These are phyloP conservation scores for Meyerozyma athensensis DNA, from an alignment of 1,139 yeast genomes.

Conservation along the genomic window DNA sequence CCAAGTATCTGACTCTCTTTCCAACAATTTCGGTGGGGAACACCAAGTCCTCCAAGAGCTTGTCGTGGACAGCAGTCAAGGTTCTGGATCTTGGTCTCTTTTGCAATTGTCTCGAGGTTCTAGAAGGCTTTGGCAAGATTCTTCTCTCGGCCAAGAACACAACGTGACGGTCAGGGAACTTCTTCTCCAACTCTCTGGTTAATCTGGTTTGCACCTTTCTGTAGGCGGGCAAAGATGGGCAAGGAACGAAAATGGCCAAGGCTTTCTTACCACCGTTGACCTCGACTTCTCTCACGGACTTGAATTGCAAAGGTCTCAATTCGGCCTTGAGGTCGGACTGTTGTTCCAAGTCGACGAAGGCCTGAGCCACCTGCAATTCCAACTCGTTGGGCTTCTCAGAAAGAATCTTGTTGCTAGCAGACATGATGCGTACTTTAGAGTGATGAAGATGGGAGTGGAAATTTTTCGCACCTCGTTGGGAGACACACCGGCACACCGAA, in stretches of 20 bases:
- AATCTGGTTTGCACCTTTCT: constrained; percentile 97
- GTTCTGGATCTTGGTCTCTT: constrained; percentile 99
- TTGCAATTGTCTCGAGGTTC: constrained; percentile 89
- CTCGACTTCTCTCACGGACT: constrained; percentile 96
- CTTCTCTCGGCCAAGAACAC: constrained; percentile 99
- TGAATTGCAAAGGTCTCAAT: constrained; percentile 97
- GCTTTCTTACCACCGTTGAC: constrained; percentile 99
- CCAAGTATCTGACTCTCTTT: constrained; percentile 98
- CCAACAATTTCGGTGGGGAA: constrained; percentile 99
- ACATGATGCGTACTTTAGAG: constrained; percentile 53
- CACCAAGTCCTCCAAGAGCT: constrained; percentile 96
- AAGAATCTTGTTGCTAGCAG: constrained; percentile 94
- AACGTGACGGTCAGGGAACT: constrained; percentile 99
- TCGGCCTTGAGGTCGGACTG: constrained; percentile 97
- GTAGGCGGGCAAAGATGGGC: constrained; percentile 88
- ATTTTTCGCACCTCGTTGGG: constrained; percentile 8
- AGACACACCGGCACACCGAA: constrained; percentile 7
- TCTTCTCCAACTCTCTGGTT: constrained; percentile 99
- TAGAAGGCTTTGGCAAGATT: constrained; percentile 95
- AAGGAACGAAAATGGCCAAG: constrained; percentile 96
- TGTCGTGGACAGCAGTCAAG: constrained; percentile 97
- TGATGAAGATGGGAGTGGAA: constrained; percentile 3
- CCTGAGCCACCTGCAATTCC: constrained; percentile 99
- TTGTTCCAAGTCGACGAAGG: constrained; percentile 94
- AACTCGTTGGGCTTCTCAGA: constrained; percentile 92